Base-by-base conservation (phyloP, 2,329 filamentous ascomycete species). In the Trichoderma guizhouense region DNA sequence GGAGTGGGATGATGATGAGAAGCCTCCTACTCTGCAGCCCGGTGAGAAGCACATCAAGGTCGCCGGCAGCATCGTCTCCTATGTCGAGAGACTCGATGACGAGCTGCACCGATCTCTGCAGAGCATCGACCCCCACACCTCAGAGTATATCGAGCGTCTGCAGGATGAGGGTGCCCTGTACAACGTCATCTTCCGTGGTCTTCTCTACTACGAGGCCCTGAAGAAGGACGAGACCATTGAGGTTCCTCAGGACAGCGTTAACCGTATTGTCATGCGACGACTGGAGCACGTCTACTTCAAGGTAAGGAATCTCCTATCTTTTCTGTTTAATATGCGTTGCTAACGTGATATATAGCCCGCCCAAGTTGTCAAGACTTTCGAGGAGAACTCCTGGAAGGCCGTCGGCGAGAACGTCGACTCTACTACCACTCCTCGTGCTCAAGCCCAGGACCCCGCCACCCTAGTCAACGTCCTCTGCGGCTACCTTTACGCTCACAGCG, bases 271-370 rank as follows among this genome's bases (percentile, higher is more conserved):
- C 76, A 97, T 98, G 90, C 91, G 96, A 79, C 90, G 97, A 77
- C 85, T 99, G 75, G 97, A 99, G 84, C 97, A 99, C 83, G 89
- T 98, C 78, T 99, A 99, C 87, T 99, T 98, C 90, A 99, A 99
- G 89, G 90, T 91, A 82, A 76, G 85, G 85, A 36, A 39, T 9
- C 58, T 7, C 24, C 3, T 5, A 53, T 14, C 28, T 14, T 18
- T 5, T 3, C 9, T 14, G 28, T 21, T 30, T n/a, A 8, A 9
- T 5, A n/a, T 14, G 14, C 60, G n/a, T 30, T 51, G 66, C 74
- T 76, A 43, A 76, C 70, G 55, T 14, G 7, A n/a, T 26, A 26
- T 14, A 11, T 77, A 92, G 91, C 96, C 96, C 71, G 89, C 94
- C 12, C 92, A 95, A 83, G 95, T 99, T 60, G 91, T 98, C 79